phyloP scores from a whole-genome alignment of 116 monocot genomes.

The Phalaenopsis hybrid region DNA sequence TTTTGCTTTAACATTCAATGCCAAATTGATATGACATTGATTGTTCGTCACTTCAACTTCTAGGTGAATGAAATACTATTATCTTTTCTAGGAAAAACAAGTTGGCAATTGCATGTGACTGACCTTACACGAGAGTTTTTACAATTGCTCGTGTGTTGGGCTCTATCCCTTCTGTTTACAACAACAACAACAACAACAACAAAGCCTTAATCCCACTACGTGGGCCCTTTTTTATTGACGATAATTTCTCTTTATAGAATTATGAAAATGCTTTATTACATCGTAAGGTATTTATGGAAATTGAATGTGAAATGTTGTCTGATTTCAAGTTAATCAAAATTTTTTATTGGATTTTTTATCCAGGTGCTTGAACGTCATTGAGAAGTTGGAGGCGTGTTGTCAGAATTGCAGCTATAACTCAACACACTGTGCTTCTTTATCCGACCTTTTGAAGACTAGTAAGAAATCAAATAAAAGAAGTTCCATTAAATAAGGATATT shows the following conservation, averaged over 20 bases:
- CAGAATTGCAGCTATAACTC: constrained; percentile 80
- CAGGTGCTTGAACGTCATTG: constrained; percentile 79
- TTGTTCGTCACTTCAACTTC: too few species aligned
- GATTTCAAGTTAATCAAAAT: background rate
- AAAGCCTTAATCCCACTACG: too few species aligned
- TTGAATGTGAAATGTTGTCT: background rate
- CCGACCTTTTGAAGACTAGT: constrained; percentile 56
- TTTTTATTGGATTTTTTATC: constrained; percentile 9
- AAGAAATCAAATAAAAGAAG: constrained; percentile 24
- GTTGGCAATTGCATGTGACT: background rate
- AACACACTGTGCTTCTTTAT: constrained; percentile 84
- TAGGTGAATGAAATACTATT: background rate
- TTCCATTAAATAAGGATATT: background rate
- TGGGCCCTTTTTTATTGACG: background rate
- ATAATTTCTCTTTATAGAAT: background rate
- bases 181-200: too few species aligned
- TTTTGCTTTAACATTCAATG: too few species aligned
- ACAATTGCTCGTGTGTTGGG: background rate
- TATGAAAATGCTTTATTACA: background rate
- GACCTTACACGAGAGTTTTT: background rate
- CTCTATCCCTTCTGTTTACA: background rate
- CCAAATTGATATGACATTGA: too few species aligned
- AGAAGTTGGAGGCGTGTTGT: constrained; percentile 79
- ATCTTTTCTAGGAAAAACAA: background rate
- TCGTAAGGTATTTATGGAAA: background rate